A percentile compares a stretch with the other conserved stretches of the same genome.
phyloP scores from a whole-genome alignment of 1,139 yeast genomes.

The Nadsonia starkeyi-henricii region DNA sequence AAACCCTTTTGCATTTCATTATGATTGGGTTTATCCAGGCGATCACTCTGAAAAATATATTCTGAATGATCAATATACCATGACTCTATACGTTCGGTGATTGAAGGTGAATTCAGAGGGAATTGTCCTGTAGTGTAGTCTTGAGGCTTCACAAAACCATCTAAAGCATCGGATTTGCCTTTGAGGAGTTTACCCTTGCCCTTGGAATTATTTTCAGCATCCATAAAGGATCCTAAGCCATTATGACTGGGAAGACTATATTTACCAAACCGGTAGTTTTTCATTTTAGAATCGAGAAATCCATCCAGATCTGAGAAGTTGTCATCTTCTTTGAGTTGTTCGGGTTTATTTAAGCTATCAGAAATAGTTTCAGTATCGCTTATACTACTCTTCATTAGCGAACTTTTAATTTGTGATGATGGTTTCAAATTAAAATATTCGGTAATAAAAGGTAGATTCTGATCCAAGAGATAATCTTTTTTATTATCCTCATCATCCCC shows the following conservation, averaged over 20 bases:
- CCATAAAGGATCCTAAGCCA: background rate
- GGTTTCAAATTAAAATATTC: background rate
- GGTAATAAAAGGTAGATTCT: too few species aligned
- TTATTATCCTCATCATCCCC: too few species aligned
- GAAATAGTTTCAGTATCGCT: background rate
- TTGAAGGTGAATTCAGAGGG: background rate
- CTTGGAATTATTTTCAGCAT: background rate
- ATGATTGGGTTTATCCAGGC: too few species aligned
- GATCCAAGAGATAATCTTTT: too few species aligned
- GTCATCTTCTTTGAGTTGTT: background rate
- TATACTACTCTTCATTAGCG: too few species aligned
- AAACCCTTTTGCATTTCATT: too few species aligned
- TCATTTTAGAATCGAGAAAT: background rate
- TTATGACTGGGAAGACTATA: background rate
- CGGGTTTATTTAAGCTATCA: too few species aligned
- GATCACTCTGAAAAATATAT: too few species aligned
- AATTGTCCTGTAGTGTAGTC: too few species aligned
- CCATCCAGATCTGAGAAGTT: background rate
- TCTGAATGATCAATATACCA: background rate
- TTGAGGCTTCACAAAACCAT: too few species aligned
- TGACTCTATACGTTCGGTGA: background rate
- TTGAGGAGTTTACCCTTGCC: too few species aligned
- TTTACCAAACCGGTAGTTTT: background rate
- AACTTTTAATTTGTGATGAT: background rate
- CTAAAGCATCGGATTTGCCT: too few species aligned